Evolutionary conservation across 768 basidiomycete species (phyloP), one percentile per base, ranked within the genome.

Genomic region (Multifurca ochricompacta): DNA sequence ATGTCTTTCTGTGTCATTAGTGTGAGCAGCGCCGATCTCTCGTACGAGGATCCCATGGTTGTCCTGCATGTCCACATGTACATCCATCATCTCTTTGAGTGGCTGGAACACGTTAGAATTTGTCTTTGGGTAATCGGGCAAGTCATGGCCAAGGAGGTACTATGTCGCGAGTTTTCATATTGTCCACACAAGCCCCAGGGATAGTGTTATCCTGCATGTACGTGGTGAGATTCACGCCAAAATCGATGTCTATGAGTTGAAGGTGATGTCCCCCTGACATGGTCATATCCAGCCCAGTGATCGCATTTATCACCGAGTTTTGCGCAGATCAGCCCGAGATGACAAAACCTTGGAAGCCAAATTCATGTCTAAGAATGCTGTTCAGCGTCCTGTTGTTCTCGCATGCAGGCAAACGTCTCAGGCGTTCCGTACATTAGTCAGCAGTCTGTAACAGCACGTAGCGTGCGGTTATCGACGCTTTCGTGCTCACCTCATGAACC

Each of bases 111-210:
- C 78, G 63, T 90, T 79, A 67, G 91, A 91, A 72, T 82, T 89
- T 59, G 78, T 75, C 11, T 64, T 56, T 0, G 91, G 89, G 68
- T 77, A 93, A 11, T 70, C 68, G 6, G 73, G 64, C 13, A 71
- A 67, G 67, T 92, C 83, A 69, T 90, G 87, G 32, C 73, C 71
- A 40, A 85, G 73, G 48, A 78, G 68, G 63, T 83, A 89, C 78
- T 81, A 91, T 0, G 74, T 70, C 3, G 87, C 84, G 23, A 91
- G 78, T 82, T 4, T 85, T 88, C 87, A 91, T 91, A 64, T 93
- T 89, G 51, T 84, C 81, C 5, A 87, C 68, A 4, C 87, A 79
- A 3, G 73, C 64, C 58, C 75, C 72, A 0, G 85, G 75, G 48
- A 93, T 85, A 2, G 80, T 82, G 36, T 82, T 82, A 64, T 91